Evolutionary conservation across 2,329 filamentous ascomycete species (phyloP), one percentile per base, ranked within the genome.

Genomic region (Hypoxylon sp.): DNA sequence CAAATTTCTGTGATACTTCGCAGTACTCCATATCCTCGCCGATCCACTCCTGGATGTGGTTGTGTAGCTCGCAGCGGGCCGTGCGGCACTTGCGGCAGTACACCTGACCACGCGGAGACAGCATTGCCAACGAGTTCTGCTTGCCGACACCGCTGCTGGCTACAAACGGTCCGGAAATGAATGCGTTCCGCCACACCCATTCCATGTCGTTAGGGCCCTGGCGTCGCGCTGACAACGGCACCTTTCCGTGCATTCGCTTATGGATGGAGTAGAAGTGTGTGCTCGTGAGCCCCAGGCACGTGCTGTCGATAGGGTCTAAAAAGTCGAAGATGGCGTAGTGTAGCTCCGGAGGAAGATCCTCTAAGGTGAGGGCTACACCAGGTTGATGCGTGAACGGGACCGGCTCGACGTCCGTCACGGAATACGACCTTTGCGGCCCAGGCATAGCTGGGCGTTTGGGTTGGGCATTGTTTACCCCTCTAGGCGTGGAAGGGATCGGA

Each of bases 301-400:
- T 87, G 74, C 87, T 87, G 78, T 91, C 88, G 69, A 91, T 89
- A 53, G 87, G 86, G 78, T 91, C 88, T 64, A 91, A 84, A 70
- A 86, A 85, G 76, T 89, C 87, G 73, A 90, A 88, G 69, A 91
- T 83, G 67, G 83, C 80, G 69, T 85, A 88, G 77, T 90, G 88
- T 10, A 91, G 80, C 78, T 91, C 88, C 0, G 84, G 78, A 13
- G 88, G 88, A 1, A 91, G 82, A 57, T 87, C 83, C 39, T 82
- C 74, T 6, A 90, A 79, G 14, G 81, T 81, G 52, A 87, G 79
- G 59, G 79, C 79, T 53, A 79, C 74, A 5, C 85, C 83, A 0
- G 84, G 84, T 55, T 78, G 80, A 55, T 87, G 85, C 55, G 82
- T 84, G 62, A 83, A 81, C 8, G 84, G 82, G n/a, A 83, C 74